A percentile compares a stretch with the other conserved stretches of the same genome.
Evolutionary conservation across 192 early-diverging fungal genomes (phyloP).

Genomic region (Coemansia umbellata): DNA sequence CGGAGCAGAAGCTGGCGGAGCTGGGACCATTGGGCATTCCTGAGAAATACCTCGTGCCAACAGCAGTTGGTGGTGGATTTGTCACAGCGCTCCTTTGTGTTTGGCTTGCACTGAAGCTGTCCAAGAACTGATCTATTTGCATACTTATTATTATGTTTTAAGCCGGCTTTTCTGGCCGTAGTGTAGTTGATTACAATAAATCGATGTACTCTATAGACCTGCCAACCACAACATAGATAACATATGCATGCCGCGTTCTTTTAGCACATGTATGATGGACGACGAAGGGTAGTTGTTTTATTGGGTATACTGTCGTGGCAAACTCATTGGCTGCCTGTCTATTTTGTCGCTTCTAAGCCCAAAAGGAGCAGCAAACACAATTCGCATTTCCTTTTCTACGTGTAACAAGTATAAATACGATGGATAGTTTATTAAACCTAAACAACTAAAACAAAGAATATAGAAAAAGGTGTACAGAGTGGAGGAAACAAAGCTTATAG

Average conservation of each 20-base stretch:
- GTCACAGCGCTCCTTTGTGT: constrained; percentile 50
- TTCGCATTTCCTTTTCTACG: not conserved
- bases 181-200: too few species aligned
- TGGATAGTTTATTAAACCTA: not conserved
- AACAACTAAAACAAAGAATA: not conserved
- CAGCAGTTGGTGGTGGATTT: constrained; percentile 51
- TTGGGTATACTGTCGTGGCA: too few species aligned
- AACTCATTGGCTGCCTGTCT: too few species aligned
- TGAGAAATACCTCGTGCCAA: constrained; percentile 44
- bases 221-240: too few species aligned
- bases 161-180: too few species aligned
- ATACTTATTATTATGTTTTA: too few species aligned
- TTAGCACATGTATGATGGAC: too few species aligned
- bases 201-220: too few species aligned
- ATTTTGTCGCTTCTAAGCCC: too few species aligned
- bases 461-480: not conserved
- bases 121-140: constrained; percentile 52
- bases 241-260: too few species aligned
- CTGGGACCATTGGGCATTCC: constrained; percentile 39
- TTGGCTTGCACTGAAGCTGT: constrained; percentile 45
- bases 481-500: constrained; percentile 10
- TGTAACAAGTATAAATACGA: not conserved
- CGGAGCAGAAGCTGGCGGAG: not conserved
- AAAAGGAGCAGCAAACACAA: too few species aligned
- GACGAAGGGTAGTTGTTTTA: too few species aligned